These are phyloP conservation scores for Kentomonas sorsogonicus DNA, from an alignment of 208 protist genomes.

Conservation along the genomic window DNA sequence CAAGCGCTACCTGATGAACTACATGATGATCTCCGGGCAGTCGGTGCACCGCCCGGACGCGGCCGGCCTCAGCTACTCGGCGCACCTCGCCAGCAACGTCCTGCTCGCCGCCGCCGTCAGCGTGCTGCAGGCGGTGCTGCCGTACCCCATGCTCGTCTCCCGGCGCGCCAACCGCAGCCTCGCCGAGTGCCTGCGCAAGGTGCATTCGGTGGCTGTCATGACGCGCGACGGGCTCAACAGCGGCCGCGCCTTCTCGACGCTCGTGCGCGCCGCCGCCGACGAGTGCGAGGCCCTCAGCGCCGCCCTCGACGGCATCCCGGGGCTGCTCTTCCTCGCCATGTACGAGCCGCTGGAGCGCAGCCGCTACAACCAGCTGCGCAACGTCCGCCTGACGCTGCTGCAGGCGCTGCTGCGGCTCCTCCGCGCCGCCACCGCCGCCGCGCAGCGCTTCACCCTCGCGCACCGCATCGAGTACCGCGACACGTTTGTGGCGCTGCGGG, in stretches of 20 bases:
- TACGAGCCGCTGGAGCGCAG: conserved; percentile 51
- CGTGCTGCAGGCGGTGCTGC: conserved; percentile 26
- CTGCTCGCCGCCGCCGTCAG: conserved; percentile 31
- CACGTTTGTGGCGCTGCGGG: too few species aligned
- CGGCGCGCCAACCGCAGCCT: conserved; percentile 28
- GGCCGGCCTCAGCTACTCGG: conserved; percentile 21
- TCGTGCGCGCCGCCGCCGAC: conserved; percentile 32
- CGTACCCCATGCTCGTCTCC: conserved; percentile 37
- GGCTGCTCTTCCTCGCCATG: conserved; percentile 19
- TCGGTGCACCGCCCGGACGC: conserved; percentile 34
- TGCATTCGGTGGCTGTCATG: conserved; percentile 32
- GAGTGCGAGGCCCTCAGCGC: conserved; percentile 28
- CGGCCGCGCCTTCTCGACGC: conserved; percentile 44
- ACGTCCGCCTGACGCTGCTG: conserved; percentile 27
- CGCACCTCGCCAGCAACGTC: conserved; percentile 34
- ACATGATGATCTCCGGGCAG: conserved; percentile 49
- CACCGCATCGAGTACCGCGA: too few species aligned
- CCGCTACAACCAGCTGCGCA: conserved; percentile 35
- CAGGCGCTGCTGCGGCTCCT: conserved; percentile 25
- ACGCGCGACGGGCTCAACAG: conserved; percentile 47
- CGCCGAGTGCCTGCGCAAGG: conserved; percentile 28
- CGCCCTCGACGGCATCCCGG: conserved; percentile 13
- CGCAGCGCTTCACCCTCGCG: too few species aligned
- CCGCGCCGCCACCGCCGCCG: conserved; percentile 31
- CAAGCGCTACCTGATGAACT: conserved; percentile 50